phyloP scores from a whole-genome alignment of 164 flowering plant species.

The Tetrastigma voinierianum region DNA sequence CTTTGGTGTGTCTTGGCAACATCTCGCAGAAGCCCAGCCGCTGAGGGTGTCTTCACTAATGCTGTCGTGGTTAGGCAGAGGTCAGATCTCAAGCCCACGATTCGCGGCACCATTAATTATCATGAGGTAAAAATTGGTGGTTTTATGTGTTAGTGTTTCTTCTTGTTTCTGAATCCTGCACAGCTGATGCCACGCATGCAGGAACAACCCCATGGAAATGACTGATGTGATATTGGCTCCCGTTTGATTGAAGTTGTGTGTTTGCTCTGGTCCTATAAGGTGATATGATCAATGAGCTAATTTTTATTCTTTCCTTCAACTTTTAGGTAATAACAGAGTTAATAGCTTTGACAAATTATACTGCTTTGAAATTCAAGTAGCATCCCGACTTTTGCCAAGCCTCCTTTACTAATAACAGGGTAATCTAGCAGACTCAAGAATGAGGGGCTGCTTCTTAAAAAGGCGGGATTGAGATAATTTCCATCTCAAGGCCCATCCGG shows the following conservation, averaged over 20 bases:
- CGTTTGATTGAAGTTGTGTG: too few species aligned
- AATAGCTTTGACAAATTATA: too few species aligned
- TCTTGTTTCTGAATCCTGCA: background rate
- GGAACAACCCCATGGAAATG: too few species aligned
- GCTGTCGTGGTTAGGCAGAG: conserved; percentile 64
- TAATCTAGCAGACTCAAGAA: conserved; percentile 80
- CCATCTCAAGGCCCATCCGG: conserved; percentile 81
- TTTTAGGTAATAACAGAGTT: background rate
- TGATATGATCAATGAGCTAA: too few species aligned
- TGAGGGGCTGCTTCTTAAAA: conserved; percentile 84
- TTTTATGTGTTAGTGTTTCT: background rate
- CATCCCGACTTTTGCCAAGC: too few species aligned
- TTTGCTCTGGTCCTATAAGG: too few species aligned
- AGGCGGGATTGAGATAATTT: conserved; percentile 88
- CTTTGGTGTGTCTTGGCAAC: conserved; percentile 96
- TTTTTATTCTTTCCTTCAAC: background rate
- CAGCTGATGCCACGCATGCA: too few species aligned
- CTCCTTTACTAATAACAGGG: too few species aligned
- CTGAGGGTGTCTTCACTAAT: conserved; percentile 88
- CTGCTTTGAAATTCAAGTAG: background rate
- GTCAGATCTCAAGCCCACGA: conserved; percentile 55
- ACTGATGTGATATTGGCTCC: too few species aligned
- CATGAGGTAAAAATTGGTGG: conserved; percentile 63
- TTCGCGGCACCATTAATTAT: conserved; percentile 89
- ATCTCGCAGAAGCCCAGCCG: conserved; percentile 97